Evolutionary conservation across 768 basidiomycete species (phyloP).

Genomic region (Basidioascus undulatus): DNA sequence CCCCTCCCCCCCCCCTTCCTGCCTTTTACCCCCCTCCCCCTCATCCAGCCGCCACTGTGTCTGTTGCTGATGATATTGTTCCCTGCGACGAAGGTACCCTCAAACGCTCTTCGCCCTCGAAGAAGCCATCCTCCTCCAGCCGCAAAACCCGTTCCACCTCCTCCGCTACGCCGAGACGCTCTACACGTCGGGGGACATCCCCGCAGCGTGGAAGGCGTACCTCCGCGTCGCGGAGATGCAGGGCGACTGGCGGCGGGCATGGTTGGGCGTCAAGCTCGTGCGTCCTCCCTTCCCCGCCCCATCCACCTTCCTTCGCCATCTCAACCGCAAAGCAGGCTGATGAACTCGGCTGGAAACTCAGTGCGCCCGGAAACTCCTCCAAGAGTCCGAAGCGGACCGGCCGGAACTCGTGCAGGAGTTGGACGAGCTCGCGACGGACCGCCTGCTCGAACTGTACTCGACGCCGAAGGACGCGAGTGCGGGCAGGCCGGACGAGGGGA

Average conservation of each 20-base stretch:
- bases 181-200: slow-evolving; percentile 47
- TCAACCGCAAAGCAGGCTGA: not conserved
- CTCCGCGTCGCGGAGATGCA: slow-evolving; percentile 54
- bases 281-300: slow-evolving; percentile 13
- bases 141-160: slow-evolving; percentile 62
- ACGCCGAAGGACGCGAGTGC: not conserved
- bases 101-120: slow-evolving; percentile 47
- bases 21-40: too few species aligned
- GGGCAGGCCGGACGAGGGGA: not conserved
- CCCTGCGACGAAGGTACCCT: slow-evolving; percentile 29
- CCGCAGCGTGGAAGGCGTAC: slow-evolving; percentile 54
- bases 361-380: slow-evolving; percentile 20
- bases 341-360: slow-evolving; percentile 35
- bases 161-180: slow-evolving; percentile 68
- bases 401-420: slow-evolving; percentile 29
- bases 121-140: slow-evolving; percentile 51
- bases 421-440: slow-evolving; percentile 48
- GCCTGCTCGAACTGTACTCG: slow-evolving; percentile 35
- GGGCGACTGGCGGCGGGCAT: slow-evolving; percentile 40
- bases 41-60: too few species aligned
- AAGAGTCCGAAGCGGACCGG: slow-evolving; percentile 28
- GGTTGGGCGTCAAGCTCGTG: slow-evolving; percentile 65
- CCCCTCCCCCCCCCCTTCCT: too few species aligned
- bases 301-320: slow-evolving; percentile 1
- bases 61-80: not conserved